A percentile compares a stretch with the other conserved stretches of the same genome.
Evolutionary conservation across 2,329 filamentous ascomycete genomes (phyloP).

Genomic region (Aotearoamyces nothofagi): DNA sequence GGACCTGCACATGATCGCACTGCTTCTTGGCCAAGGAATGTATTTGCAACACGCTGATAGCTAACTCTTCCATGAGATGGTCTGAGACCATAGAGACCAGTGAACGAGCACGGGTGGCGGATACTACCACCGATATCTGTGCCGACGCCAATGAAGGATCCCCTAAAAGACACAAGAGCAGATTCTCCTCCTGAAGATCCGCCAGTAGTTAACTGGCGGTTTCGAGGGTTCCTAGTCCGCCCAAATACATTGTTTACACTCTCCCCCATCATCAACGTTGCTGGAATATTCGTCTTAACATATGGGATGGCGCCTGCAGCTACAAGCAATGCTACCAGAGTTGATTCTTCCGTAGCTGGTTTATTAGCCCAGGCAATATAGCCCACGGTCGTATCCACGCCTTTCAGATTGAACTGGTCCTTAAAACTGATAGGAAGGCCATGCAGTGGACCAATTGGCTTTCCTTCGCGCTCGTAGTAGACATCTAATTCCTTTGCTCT

Average conservation of each 20-base stretch:
- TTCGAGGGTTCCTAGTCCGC: conserved; percentile 38
- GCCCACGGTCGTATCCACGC: conserved; percentile 71
- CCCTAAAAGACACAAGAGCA: conserved; percentile 33
- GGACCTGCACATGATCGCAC: conserved; percentile 36
- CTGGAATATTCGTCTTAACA: conserved; percentile 55
- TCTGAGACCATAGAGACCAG: conserved; percentile 21
- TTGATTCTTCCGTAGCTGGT: conserved; percentile 37
- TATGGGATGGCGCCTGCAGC: conserved; percentile 49
- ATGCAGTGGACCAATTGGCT: conserved; percentile 40
- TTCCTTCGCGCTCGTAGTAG: conserved; percentile 20
- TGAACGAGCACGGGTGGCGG: conserved; percentile 29
- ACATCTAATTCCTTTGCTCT: conserved; percentile 28
- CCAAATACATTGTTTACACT: conserved; percentile 38
- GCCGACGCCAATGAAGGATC: conserved; percentile 36
- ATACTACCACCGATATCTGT: conserved; percentile 37
- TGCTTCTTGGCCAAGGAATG: conserved; percentile 13
- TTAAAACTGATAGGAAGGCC: conserved; percentile 40
- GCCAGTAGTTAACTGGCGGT: conserved; percentile 31
- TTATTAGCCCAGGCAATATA: no score
- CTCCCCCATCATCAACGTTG: conserved; percentile 37
- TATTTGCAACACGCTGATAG: conserved; percentile 9
- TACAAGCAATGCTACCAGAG: conserved; percentile 33
- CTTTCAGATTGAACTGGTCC: conserved; percentile 59
- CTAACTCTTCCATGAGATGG: conserved; percentile 15
- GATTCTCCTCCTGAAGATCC: conserved; percentile 42